Percentiles rank a stretch among this genome's conserved stretches.
phyloP scores from a whole-genome alignment of 257 asterid species.

The Lycium barbarum region DNA sequence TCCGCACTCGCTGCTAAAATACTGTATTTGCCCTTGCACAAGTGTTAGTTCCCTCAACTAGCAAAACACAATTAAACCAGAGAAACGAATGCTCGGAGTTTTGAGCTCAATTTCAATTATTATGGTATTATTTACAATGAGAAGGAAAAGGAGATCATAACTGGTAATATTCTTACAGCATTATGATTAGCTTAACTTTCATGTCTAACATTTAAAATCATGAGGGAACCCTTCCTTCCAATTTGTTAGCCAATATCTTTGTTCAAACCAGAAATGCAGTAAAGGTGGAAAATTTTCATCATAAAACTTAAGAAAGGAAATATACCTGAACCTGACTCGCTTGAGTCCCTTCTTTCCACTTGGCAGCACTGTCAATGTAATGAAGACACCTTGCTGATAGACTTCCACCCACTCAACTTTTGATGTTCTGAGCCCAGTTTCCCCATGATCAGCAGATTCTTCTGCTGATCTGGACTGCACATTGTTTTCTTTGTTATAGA shows the following conservation, averaged over 20 bases:
- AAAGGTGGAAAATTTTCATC: not conserved
- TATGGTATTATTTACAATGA: not conserved
- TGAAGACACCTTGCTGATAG: slow-evolving; percentile 46
- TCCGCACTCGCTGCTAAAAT: not conserved
- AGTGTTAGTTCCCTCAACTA: not conserved
- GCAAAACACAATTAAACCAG: not conserved
- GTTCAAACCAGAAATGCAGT: not conserved
- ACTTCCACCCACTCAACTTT: slow-evolving; percentile 49
- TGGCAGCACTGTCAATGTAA: slow-evolving; percentile 37
- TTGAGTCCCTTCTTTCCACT: slow-evolving; percentile 45
- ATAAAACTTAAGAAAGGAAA: not conserved
- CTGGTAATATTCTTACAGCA: not conserved
- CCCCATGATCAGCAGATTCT: slow-evolving; percentile 38
- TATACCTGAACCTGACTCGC: slow-evolving; percentile 53
- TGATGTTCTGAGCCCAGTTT: slow-evolving; percentile 29
- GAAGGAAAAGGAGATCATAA: not conserved
- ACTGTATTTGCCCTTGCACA: not conserved
- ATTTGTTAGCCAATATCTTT: not conserved
- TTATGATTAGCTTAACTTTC: not conserved
- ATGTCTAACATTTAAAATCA: not conserved
- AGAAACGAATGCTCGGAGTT: not conserved
- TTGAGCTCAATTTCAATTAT: not conserved
- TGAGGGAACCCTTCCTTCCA: not conserved
- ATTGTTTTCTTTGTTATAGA: slow-evolving; percentile 32
- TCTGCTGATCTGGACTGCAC: slow-evolving; percentile 34